Evolutionary conservation across 2,329 filamentous ascomycete genomes (phyloP).

Genomic region (Fusarium sp.): DNA sequence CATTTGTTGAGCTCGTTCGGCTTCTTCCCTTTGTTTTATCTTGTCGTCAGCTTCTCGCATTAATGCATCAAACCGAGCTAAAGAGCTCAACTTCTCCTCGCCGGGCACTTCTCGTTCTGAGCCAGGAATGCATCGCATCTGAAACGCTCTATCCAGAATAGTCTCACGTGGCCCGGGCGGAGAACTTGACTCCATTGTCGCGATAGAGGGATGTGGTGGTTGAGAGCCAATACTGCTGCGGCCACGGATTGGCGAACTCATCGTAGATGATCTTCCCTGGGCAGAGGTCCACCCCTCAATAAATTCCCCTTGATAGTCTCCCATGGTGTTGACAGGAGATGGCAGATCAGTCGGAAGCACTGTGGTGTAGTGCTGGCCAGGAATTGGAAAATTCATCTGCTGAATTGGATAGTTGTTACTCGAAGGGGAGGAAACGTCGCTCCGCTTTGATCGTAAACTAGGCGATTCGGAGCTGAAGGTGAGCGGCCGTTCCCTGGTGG

Average conservation of each 20-base stretch:
- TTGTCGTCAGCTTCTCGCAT: conserved; percentile 72
- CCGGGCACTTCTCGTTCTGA: conserved; percentile 67
- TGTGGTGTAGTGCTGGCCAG: conserved; percentile 64
- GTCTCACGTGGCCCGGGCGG: conserved; percentile 71
- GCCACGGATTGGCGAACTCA: conserved; percentile 68
- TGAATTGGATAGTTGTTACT: conserved; percentile 61
- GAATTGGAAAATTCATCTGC: conserved; percentile 56
- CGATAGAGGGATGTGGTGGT: conserved; percentile 54
- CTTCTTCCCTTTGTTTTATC: conserved; percentile 57
- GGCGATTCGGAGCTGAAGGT: conserved; percentile 70
- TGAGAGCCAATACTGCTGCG: conserved; percentile 69
- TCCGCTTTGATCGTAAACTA: conserved; percentile 72
- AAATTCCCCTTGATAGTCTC: conserved; percentile 67
- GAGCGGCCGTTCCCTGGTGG: conserved; percentile 62
- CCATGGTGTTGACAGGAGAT: conserved; percentile 67
- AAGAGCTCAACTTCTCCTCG: conserved; percentile 73
- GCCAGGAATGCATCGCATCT: conserved; percentile 72
- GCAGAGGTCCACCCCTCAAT: conserved; percentile 73
- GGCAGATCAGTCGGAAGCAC: conserved; percentile 68
- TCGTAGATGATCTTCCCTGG: conserved; percentile 69
- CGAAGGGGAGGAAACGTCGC: conserved; percentile 72
- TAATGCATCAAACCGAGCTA: conserved; percentile 74
- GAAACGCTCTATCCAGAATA: conserved; percentile 76
- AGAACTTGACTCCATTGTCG: conserved; percentile 60
- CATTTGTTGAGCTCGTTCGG: conserved; percentile 50